Evolutionary conservation across 2,329 filamentous ascomycete genomes (phyloP).

Genomic region (Neofusicoccum cordaticola): DNA sequence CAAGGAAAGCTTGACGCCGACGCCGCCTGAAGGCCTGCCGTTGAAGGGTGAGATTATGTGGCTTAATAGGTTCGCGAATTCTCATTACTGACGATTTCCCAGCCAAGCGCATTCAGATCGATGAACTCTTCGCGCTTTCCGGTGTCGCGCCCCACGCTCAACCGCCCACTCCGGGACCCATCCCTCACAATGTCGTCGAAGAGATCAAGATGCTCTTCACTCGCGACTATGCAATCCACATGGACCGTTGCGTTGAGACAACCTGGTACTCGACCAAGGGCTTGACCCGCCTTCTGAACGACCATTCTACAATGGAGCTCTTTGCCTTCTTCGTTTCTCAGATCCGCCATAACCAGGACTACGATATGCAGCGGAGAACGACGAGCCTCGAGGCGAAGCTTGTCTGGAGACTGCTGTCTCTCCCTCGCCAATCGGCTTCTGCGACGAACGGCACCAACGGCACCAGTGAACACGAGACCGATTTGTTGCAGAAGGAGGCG

Average conservation of each 20-base stretch:
- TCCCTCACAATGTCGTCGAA: conserved; percentile 51
- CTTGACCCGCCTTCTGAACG: conserved; percentile 51
- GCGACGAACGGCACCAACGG: conserved; percentile 42
- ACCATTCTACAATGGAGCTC: conserved; percentile 61
- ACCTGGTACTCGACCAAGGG: conserved; percentile 70
- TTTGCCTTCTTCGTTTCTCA: conserved; percentile 62
- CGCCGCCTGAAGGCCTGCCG: conserved; percentile 23
- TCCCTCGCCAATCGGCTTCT: conserved; percentile 47
- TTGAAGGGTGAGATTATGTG: conserved; percentile 29
- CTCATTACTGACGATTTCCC: neutral
- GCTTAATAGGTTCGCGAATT: too few species aligned
- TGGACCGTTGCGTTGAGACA: conserved; percentile 77
- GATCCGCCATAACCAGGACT: conserved; percentile 13
- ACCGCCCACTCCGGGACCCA: conserved; percentile 24
- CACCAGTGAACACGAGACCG: conserved; percentile 46
- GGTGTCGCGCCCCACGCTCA: conserved; percentile 54
- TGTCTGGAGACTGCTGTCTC: conserved; percentile 57
- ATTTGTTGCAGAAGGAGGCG: conserved; percentile 62
- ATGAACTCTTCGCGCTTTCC: conserved; percentile 67
- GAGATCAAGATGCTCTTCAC: conserved; percentile 71
- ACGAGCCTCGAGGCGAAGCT: conserved; percentile 58
- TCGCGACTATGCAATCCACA: conserved; percentile 70
- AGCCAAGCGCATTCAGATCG: conserved; percentile 55
- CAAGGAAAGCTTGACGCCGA: conserved; percentile 21
- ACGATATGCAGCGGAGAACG: conserved; percentile 17